phyloP scores from a whole-genome alignment of 352 stramenopile genomes.

The Aphanomyces stellatus region DNA sequence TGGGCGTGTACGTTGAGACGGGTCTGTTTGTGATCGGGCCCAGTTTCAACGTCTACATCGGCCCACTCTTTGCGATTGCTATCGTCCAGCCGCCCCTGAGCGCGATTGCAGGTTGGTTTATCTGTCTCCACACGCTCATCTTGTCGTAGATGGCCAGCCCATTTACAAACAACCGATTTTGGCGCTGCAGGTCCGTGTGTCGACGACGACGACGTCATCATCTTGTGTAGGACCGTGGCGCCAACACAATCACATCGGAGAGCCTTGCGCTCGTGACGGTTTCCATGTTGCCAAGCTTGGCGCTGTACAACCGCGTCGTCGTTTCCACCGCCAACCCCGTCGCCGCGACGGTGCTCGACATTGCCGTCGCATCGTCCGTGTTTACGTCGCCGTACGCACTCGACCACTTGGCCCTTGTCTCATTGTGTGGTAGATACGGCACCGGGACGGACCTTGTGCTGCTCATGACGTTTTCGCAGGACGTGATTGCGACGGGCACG shows the following conservation, averaged over 20 bases:
- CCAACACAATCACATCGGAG: conserved; percentile 52
- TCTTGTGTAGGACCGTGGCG: conserved; percentile 41
- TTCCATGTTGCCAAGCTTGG: conserved; percentile 51
- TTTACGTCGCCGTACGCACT: conserved; percentile 9
- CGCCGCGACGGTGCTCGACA: conserved; percentile 34
- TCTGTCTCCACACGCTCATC: background rate
- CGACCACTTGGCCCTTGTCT: background rate
- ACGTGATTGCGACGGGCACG: conserved; percentile 48
- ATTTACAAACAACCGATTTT: conserved; percentile 61
- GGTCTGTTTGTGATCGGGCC: conserved; percentile 5
- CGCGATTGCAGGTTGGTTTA: conserved; percentile 4
- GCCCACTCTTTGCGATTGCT: conserved; percentile 1
- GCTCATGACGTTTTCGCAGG: conserved; percentile 69
- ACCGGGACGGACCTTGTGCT: conserved; percentile 51
- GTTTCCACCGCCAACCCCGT: conserved; percentile 48
- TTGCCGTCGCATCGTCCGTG: conserved; percentile 33
- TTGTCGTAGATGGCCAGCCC: conserved; percentile 54
- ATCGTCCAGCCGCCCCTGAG: conserved; percentile 5
- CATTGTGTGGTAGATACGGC: conserved; percentile 48
- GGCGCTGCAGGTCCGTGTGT: conserved; percentile 26
- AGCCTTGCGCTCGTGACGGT: conserved; percentile 29
- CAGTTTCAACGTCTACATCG: conserved; percentile 14
- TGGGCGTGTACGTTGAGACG: background rate
- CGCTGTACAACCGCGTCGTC: conserved; percentile 46
- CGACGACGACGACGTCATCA: background rate